These are phyloP conservation scores for Thermochaetoides dissita DNA, from an alignment of 2,329 filamentous ascomycete genomes.

Conservation along the genomic window DNA sequence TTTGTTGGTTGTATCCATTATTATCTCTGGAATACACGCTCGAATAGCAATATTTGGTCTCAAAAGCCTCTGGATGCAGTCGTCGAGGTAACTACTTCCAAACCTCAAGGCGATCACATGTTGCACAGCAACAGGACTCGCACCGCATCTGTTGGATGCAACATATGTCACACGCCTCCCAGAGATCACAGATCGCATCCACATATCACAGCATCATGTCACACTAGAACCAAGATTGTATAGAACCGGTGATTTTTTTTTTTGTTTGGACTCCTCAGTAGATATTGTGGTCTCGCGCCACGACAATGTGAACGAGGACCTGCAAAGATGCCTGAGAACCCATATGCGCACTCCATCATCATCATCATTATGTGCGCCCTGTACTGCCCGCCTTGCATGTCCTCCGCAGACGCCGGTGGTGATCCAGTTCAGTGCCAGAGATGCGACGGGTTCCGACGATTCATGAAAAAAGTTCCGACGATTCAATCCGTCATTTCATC, in stretches of 20 bases:
- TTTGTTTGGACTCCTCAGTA: slow-evolving; percentile 15
- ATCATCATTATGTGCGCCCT: not conserved
- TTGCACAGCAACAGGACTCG: too few relatives aligned
- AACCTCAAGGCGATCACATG: too few relatives aligned
- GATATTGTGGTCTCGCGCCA: slow-evolving; percentile 14
- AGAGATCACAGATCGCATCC: too few relatives aligned
- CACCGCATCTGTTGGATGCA: too few relatives aligned
- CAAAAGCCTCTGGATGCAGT: too few relatives aligned
- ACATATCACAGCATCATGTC: not conserved
- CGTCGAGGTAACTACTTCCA: too few relatives aligned
- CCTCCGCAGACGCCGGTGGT: slow-evolving; percentile 12
- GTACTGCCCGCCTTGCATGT: slow-evolving; percentile 4
- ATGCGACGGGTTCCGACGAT: slow-evolving; percentile 5
- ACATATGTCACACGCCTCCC: too few relatives aligned
- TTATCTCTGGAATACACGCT: too few relatives aligned
- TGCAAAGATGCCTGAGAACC: slow-evolving; percentile 12
- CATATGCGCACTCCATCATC: slow-evolving; percentile 9
- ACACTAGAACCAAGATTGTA: slow-evolving; percentile 3
- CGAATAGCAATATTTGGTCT: too few relatives aligned
- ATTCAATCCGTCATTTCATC: too few relatives aligned
- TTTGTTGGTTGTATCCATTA: too few relatives aligned
- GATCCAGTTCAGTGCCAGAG: slow-evolving; percentile 11
- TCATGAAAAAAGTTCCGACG: not conserved
- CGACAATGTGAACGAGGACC: slow-evolving; percentile 11
- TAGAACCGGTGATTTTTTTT: not conserved